A percentile compares a stretch with the other conserved stretches of the same genome.
phyloP scores from a whole-genome alignment of 2,329 filamentous ascomycete genomes.

The Niveomyces coronatus region DNA sequence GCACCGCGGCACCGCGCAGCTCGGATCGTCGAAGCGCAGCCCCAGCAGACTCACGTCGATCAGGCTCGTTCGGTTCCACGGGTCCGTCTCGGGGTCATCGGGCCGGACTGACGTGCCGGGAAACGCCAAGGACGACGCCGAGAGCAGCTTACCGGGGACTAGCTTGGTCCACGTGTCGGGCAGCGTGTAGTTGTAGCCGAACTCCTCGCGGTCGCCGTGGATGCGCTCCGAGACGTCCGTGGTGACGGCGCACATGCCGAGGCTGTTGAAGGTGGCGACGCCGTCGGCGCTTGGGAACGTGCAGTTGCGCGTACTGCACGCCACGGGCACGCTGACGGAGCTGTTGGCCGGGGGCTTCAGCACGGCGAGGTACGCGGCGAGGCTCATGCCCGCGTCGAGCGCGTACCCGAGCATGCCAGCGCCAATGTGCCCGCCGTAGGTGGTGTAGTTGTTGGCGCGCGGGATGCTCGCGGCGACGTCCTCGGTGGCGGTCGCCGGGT shows the following conservation, averaged over 20 bases:
- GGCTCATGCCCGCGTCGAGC: not conserved
- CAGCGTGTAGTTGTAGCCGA: not conserved
- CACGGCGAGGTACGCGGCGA: not conserved
- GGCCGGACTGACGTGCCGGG: not conserved
- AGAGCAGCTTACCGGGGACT: not conserved
- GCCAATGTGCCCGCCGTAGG: not conserved
- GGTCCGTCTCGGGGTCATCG: not conserved
- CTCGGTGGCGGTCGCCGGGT: too few relatives aligned
- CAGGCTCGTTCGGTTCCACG: not conserved
- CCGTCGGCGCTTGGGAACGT: not conserved
- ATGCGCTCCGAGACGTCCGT: not conserved
- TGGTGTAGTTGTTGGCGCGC: not conserved
- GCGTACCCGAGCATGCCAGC: not conserved
- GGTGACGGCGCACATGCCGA: not conserved
- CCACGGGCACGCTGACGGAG: not conserved
- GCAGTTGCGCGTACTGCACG: not conserved
- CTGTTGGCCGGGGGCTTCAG: not conserved
- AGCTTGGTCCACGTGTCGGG: not conserved
- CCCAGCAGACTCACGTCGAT: not conserved
- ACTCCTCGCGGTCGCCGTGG: not conserved
- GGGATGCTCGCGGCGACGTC: not conserved
- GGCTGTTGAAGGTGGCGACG: not conserved
- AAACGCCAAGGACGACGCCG: not conserved
- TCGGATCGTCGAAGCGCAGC: not conserved
- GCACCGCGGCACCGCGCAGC: not conserved